These are phyloP conservation scores for Andrographis paniculata DNA, from an alignment of 305 asterid genomes.

Conservation along the genomic window DNA sequence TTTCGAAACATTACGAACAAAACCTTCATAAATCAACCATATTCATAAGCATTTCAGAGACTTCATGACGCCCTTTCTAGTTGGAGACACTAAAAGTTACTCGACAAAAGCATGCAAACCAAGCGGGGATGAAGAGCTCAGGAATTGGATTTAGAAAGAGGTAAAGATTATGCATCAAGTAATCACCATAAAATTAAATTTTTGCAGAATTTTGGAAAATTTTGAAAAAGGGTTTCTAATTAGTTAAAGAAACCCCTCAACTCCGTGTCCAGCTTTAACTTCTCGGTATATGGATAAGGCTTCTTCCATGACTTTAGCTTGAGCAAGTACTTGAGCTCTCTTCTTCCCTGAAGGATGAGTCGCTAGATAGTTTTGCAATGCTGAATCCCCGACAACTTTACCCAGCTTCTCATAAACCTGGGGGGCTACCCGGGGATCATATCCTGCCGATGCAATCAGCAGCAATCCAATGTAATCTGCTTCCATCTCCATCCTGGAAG, in stretches of 20 bases:
- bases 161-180: no score
- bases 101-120: no score
- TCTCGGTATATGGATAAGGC: conserved; percentile 67
- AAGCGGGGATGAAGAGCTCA: no score
- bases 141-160: no score
- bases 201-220: no score
- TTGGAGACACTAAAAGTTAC: no score
- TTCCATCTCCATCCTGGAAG: conserved; percentile 91
- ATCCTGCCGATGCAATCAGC: conserved; percentile 66
- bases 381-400: conserved; percentile 42
- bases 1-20: no score
- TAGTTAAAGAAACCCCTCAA: conserved; percentile 64
- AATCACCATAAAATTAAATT: no score
- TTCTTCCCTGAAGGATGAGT: conserved; percentile 95
- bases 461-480: conserved; percentile 83
- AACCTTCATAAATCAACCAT: no score
- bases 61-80: no score
- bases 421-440: conserved; percentile 75
- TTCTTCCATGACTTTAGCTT: conserved; percentile 91
- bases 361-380: conserved; percentile 64
- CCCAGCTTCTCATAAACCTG: conserved; percentile 75
- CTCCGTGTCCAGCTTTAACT: conserved; percentile 47
- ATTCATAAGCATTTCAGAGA: no score
- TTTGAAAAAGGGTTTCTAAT: no score
- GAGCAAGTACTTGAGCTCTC: conserved; percentile 63